Percentiles rank a stretch among this genome's conserved stretches.
phyloP scores from a whole-genome alignment of 2,329 filamentous ascomycete genomes.

The Phialophora tarda region DNA sequence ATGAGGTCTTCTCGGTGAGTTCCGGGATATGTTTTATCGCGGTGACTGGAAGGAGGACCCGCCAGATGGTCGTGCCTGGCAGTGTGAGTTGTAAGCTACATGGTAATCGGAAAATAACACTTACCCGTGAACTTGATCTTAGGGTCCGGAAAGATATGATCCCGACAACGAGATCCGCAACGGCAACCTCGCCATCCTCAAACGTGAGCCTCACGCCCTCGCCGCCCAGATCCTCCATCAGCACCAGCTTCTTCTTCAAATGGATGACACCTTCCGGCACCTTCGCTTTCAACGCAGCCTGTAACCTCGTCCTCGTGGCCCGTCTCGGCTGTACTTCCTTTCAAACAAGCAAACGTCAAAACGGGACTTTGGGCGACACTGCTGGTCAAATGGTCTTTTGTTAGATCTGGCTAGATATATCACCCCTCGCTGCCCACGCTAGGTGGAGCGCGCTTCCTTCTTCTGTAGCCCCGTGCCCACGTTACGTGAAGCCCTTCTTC shows the following conservation, averaged over 20 bases:
- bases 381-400: background rate
- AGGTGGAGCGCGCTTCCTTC: background rate
- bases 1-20: slow-evolving; percentile 46
- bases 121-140: slow-evolving; percentile 52
- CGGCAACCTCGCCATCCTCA: slow-evolving; percentile 50
- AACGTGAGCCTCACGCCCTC: slow-evolving; percentile 53
- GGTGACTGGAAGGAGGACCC: slow-evolving; percentile 50
- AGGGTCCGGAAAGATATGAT: slow-evolving; percentile 52
- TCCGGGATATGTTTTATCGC: slow-evolving; percentile 44
- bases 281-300: slow-evolving; percentile 56
- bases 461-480: background rate
- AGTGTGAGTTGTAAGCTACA: no score
- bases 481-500: background rate
- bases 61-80: slow-evolving; percentile 56
- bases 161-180: slow-evolving; percentile 43
- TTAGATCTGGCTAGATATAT: background rate
- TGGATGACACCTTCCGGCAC: slow-evolving; percentile 53
- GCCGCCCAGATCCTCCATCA: slow-evolving; percentile 47
- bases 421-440: background rate
- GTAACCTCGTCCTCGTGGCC: slow-evolving; percentile 50
- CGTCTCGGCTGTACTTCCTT: slow-evolving; percentile 41
- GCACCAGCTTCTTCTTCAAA: slow-evolving; percentile 53
- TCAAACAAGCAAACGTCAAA: no score
- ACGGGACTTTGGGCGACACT: background rate
- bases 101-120: no score